Conservation (phyloP, 2,329 filamentous ascomycete genomes). For the Calonectria multiphialidica region DNA sequence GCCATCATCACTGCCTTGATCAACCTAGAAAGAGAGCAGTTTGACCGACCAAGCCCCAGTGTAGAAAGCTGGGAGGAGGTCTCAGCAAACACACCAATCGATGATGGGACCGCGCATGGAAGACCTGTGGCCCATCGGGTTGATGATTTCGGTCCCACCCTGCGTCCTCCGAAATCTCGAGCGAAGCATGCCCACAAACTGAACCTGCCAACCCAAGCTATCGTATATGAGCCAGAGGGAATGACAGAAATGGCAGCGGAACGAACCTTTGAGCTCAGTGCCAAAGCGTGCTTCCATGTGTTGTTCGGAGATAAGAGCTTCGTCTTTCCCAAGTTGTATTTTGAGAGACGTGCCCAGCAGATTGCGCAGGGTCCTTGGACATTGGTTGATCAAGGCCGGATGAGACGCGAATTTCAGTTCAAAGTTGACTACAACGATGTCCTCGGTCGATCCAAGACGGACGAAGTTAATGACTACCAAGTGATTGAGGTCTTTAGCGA, state of each 20-base stretch:
- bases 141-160: constrained; percentile 50
- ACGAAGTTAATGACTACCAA: constrained; percentile 83
- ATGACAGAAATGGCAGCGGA: constrained; percentile 83
- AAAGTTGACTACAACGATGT: constrained; percentile 77
- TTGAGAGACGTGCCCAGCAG: constrained; percentile 81
- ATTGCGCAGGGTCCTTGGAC: constrained; percentile 91
- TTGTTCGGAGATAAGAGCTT: constrained; percentile 97
- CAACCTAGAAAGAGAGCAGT: constrained; percentile 76
- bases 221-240: constrained; percentile 85
- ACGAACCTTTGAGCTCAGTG: constrained; percentile 88
- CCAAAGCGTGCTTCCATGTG: constrained; percentile 95
- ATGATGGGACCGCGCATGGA: constrained; percentile 60
- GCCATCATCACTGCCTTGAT: constrained; percentile 79
- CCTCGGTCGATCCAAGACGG: constrained; percentile 71
- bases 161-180: constrained; percentile 49
- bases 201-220: constrained; percentile 83
- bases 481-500: constrained; percentile 86
- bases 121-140: constrained; percentile 47
- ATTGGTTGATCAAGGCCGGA: constrained; percentile 74
- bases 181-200: constrained; percentile 73
- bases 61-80: constrained; percentile 94
- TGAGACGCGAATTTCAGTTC: constrained; percentile 86
- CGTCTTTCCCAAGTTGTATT: constrained; percentile 91
- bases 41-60: constrained; percentile 73
- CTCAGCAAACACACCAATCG: constrained; percentile 71